These are phyloP conservation scores for Candida buenavistaensis DNA, from an alignment of 1,139 yeast species.

Conservation along the genomic window DNA sequence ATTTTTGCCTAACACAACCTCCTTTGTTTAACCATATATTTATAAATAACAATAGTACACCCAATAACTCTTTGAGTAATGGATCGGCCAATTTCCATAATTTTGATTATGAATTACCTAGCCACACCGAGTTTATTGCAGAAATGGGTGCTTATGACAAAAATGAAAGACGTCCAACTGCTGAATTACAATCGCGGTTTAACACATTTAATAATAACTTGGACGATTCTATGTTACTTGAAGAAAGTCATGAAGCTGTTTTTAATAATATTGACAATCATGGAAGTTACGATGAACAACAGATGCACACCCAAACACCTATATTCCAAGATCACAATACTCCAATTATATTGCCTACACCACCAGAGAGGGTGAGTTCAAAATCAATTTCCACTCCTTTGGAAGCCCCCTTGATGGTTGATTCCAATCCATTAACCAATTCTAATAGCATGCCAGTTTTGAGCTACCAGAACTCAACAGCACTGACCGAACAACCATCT, in stretches of 20 bases:
- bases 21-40: conserved; percentile 1
- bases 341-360: conserved; percentile 1
- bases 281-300: conserved; percentile 4
- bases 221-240: conserved; percentile 8
- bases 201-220: conserved; percentile 4
- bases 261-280: conserved; percentile 4
- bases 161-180: neutral
- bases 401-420: conserved; percentile 12
- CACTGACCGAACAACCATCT: conserved; percentile 9
- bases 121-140: conserved; percentile 12
- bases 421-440: conserved; percentile 2
- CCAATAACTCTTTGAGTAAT: conserved; percentile 3
- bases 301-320: conserved; percentile 1
- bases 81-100: conserved; percentile 2
- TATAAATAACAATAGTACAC: conserved; percentile 4
- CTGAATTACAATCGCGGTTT: conserved; percentile 2
- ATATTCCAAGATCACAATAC: conserved; percentile 4
- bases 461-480: conserved; percentile 6
- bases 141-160: conserved; percentile 12
- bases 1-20: conserved; percentile 25
- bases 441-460: conserved; percentile 6
- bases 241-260: conserved; percentile 4
- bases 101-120: conserved; percentile 8
- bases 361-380: conserved; percentile 1
- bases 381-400: conserved; percentile 8